These are phyloP conservation scores for Candida caryicola DNA, from an alignment of 805 yeast genomes.

Conservation along the genomic window DNA sequence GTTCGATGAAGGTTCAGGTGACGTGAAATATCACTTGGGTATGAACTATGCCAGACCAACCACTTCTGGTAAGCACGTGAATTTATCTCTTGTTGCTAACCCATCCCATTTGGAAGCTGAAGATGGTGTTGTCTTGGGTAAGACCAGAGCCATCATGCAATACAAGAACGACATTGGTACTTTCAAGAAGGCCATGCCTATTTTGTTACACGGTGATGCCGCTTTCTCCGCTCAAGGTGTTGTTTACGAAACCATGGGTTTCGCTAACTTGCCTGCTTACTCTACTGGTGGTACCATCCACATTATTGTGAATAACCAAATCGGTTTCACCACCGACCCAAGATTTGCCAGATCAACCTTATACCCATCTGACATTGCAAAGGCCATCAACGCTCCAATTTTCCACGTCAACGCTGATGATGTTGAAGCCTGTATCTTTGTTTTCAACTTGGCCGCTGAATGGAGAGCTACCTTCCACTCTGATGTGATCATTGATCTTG, in stretches of 20 bases:
- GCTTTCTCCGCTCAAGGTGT: constrained; percentile 99
- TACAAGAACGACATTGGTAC: constrained; percentile 83
- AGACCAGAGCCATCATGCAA: constrained; percentile 94
- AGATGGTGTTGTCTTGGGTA: constrained; percentile 97
- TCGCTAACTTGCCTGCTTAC: constrained; percentile 87
- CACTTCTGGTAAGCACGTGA: constrained; percentile 94
- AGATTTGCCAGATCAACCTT: constrained; percentile 96
- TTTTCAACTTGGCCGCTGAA: constrained; percentile 96
- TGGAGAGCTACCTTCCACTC: constrained; percentile 97
- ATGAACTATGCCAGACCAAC: constrained; percentile 99
- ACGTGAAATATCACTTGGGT: constrained; percentile 98
- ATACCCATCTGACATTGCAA: constrained; percentile 96
- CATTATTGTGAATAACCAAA: constrained; percentile 94
- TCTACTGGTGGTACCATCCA: constrained; percentile 98
- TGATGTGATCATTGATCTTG: constrained; percentile 94
- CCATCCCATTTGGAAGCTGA: constrained; percentile 99
- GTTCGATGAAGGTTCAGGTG: constrained; percentile 97
- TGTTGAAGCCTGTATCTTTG: constrained; percentile 86
- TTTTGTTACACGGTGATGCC: constrained; percentile 97
- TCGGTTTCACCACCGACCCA: constrained; percentile 99
- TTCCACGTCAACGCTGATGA: constrained; percentile 99
- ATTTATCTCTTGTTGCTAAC: constrained; percentile 93
- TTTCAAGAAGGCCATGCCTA: constrained; percentile 84
- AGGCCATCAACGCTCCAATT: constrained; percentile 94
- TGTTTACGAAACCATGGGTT: constrained; percentile 97